Percentiles rank a stretch among this genome's conserved stretches.
These are phyloP conservation scores for Aspergillus niger DNA, from an alignment of 2,329 filamentous ascomycete genomes.

Conservation along the genomic window DNA sequence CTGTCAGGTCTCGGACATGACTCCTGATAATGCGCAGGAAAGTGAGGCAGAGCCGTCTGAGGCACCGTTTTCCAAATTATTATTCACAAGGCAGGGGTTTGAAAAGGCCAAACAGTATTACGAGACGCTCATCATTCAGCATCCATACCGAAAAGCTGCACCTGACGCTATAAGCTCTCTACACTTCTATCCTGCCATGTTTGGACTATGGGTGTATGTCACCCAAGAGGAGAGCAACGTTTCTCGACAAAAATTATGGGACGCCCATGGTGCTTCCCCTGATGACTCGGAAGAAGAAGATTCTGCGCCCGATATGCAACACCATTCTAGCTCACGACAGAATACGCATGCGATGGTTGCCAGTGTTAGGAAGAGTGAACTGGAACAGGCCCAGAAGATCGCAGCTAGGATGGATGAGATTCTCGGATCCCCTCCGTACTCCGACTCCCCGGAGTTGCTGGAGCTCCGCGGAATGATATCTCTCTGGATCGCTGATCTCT, in stretches of 20 bases:
- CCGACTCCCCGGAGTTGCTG: constrained; percentile 66
- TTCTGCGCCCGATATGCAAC: constrained; percentile 25
- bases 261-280: constrained; percentile 25
- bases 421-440: constrained; percentile 70
- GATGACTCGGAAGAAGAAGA: constrained; percentile 38
- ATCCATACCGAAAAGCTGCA: constrained; percentile 67
- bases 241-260: constrained; percentile 44
- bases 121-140: constrained; percentile 73
- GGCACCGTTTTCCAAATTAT: constrained; percentile 20
- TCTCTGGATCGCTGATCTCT: constrained; percentile 73
- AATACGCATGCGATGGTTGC: constrained; percentile 38
- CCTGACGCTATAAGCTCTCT: constrained; percentile 64
- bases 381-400: constrained; percentile 63
- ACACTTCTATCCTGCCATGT: constrained; percentile 80
- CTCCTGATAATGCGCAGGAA: constrained; percentile 1
- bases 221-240: constrained; percentile 62
- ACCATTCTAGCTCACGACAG: constrained; percentile 30
- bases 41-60: constrained; percentile 1
- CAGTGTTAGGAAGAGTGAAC: constrained; percentile 53
- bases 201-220: constrained; percentile 78
- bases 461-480: constrained; percentile 72
- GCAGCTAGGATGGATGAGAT: constrained; percentile 70
- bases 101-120: constrained; percentile 69
- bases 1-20: constrained; percentile 25
- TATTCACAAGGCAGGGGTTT: constrained; percentile 55